A percentile compares a stretch with the other conserved stretches of the same genome.
phyloP scores from a whole-genome alignment of 495 filamentous ascomycete genomes.

The Neurospora sp. region DNA sequence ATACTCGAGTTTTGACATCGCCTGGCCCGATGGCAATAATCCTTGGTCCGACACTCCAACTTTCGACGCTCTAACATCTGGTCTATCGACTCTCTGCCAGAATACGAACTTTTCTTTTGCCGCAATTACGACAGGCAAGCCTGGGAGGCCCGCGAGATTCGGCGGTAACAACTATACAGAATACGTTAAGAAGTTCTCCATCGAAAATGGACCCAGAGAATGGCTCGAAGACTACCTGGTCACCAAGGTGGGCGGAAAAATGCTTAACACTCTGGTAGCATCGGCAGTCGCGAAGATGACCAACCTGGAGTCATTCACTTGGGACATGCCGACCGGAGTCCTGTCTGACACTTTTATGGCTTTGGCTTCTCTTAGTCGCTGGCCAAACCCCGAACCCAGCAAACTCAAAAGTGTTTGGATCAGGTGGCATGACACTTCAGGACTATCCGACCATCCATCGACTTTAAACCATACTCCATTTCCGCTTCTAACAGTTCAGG shows the following conservation, averaged over 20 bases:
- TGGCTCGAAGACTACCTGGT: conserved; percentile 86
- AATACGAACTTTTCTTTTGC: conserved; percentile 48
- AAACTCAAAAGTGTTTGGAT: conserved; percentile 77
- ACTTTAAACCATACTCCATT: conserved; percentile 18
- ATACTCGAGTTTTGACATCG: conserved; percentile 88
- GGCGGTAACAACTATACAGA: conserved; percentile 71
- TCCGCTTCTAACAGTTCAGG: conserved; percentile 6
- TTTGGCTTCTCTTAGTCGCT: conserved; percentile 58
- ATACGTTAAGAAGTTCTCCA: conserved; percentile 79
- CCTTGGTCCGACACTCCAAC: conserved; percentile 57
- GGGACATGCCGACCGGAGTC: conserved; percentile 95
- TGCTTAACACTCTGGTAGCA: conserved; percentile 87
- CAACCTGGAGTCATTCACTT: conserved; percentile 82
- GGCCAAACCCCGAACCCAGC: conserved; percentile 44
- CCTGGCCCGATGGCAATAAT: conserved; percentile 72
- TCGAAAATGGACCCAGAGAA: conserved; percentile 74
- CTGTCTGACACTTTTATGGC: conserved; percentile 81
- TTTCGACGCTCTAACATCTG: conserved; percentile 87
- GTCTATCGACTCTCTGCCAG: conserved; percentile 76
- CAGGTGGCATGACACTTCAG: conserved; percentile 78
- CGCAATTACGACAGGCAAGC: neutral
- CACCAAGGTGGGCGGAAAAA: conserved; percentile 82
- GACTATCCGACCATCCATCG: conserved; percentile 16
- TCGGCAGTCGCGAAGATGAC: conserved; percentile 77
- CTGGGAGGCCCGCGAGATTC: conserved; percentile 8